phyloP scores from a whole-genome alignment of 192 early-diverging fungal species.

The Funneliformis mosseae region DNA sequence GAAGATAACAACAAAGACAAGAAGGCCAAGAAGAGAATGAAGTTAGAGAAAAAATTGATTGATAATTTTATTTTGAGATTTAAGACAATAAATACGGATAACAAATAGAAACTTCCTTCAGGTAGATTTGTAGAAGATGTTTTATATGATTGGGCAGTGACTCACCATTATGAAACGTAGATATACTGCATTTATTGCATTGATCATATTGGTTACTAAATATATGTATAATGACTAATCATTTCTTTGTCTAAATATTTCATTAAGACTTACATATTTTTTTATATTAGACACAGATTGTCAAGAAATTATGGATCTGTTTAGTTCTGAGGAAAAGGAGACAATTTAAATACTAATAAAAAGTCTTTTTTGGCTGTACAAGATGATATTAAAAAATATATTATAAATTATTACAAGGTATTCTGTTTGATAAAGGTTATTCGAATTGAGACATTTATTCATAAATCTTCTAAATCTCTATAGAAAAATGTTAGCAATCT shows the following conservation, averaged over 20 bases:
- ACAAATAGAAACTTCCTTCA: conserved; percentile 26
- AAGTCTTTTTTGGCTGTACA: not conserved
- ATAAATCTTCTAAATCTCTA: not conserved
- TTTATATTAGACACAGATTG: conserved; percentile 6
- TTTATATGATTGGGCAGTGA: conserved; percentile 25
- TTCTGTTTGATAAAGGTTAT: conserved; percentile 17
- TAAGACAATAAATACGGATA: not conserved
- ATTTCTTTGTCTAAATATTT: too few species aligned
- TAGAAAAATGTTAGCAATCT: conserved; percentile 4
- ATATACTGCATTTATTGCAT: conserved; percentile 10
- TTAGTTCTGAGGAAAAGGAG: conserved; percentile 5
- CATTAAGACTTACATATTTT: conserved; percentile 9
- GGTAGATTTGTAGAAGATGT: conserved; percentile 26
- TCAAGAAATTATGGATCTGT: conserved; percentile 19
- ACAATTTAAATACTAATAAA: conserved; percentile 21
- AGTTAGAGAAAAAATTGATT: conserved; percentile 4
- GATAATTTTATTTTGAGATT: conserved; percentile 8
- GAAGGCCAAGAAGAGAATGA: not conserved
- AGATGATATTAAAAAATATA: conserved; percentile 1
- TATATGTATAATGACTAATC: not conserved
- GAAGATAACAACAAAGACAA: not conserved
- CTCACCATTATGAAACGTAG: not conserved
- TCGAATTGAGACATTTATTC: not conserved
- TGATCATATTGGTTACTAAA: conserved; percentile 13
- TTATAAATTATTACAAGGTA: conserved; percentile 17